Evolutionary conservation across 1,284 basidiomycete species (phyloP), one percentile per base, ranked within the genome.

Genomic region (Marasmius oreades): DNA sequence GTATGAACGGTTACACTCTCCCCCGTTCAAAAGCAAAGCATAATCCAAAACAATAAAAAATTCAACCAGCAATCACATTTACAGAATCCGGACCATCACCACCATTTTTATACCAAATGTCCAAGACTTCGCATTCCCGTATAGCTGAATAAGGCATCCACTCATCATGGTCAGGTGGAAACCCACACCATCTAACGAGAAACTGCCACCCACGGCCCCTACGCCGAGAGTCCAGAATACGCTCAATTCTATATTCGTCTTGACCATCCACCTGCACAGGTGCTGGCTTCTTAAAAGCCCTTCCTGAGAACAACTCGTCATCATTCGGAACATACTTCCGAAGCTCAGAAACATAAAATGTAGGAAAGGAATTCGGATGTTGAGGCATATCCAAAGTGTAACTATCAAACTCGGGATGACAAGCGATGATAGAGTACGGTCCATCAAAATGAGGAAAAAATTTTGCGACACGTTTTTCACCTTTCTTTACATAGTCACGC

Each of bases 381-480:
- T n/a, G n/a, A n/a, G n/a, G n/a, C n/a, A n/a, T n/a, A n/a, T n/a
- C n/a, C n/a, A n/a, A n/a, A n/a, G n/a, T n/a, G n/a, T n/a, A n/a
- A n/a, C n/a, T n/a, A n/a, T n/a, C n/a, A n/a, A n/a, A n/a, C n/a
- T n/a, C n/a, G n/a, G n/a, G n/a, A n/a, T n/a, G n/a, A n/a, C n/a
- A n/a, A n/a, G n/a, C n/a, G n/a, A n/a, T n/a, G n/a, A n/a, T n/a
- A 61, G 3, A 57, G 22, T 60, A 64, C 28, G 61, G 64, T 1
- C 64, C 58, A 22, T 66, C 60, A 34, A 52, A 62, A 0, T 53
- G 45, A 1, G 63, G 60, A 48, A 66, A 62, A 36, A 66, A 64
- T 26, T 66, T 66, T 4, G 63, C 59, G 0, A 53, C 62, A 0
- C 50, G 33, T 10, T 55, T 51, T 5, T 60, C 58, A 0, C 53